Evolutionary conservation across 768 basidiomycete genomes (phyloP).

Genomic region (Suillus brevipes): DNA sequence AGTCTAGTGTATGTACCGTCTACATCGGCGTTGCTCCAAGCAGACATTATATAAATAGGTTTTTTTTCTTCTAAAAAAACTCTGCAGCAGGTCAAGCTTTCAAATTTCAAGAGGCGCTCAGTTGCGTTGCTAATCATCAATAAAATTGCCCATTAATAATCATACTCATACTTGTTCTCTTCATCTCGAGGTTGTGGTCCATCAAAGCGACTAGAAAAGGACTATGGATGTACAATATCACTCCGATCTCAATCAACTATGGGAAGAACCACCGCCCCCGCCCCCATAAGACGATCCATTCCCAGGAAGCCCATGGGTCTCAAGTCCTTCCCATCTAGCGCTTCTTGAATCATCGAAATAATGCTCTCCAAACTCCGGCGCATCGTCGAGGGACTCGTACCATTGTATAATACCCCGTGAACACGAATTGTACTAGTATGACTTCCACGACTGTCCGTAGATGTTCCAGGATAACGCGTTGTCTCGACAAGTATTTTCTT

Average conservation of each 20-base stretch:
- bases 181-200: neutral
- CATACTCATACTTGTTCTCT: neutral
- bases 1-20: too few species aligned
- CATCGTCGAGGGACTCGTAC: conserved; percentile 82
- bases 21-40: too few species aligned
- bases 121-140: neutral
- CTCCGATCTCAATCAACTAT: conserved; percentile 3
- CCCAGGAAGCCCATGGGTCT: conserved; percentile 27
- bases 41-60: too few species aligned
- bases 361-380: conserved; percentile 93
- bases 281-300: conserved; percentile 17
- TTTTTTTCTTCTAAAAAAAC: too few species aligned
- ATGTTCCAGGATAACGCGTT: too few species aligned
- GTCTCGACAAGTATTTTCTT: too few species aligned
- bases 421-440: too few species aligned
- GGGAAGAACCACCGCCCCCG: conserved; percentile 4
- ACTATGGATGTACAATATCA: conserved; percentile 2
- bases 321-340: conserved; percentile 71
- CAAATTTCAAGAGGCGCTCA: neutral
- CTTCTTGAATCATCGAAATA: conserved; percentile 92
- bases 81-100: neutral
- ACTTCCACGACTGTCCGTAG: too few species aligned
- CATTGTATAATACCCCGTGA: too few species aligned
- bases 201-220: neutral
- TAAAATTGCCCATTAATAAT: neutral